phyloP scores from a whole-genome alignment of 768 basidiomycete species.

The Neoboletus subvelutipes region DNA sequence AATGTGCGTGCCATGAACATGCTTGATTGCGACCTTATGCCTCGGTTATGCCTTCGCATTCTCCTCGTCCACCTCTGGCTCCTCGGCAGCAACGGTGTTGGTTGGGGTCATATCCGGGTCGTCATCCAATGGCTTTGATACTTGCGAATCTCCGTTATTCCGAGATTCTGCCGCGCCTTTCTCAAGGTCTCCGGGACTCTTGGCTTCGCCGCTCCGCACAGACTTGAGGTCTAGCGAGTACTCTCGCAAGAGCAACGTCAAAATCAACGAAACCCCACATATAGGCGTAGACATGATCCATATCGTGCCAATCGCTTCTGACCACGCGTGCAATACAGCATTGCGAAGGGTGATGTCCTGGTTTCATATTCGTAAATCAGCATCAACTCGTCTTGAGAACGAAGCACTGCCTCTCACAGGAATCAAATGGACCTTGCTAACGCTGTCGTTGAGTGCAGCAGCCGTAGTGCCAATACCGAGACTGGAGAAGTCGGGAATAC shows the following conservation, averaged over 20 bases:
- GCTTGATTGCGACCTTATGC: too few species aligned
- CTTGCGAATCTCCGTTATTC: background rate
- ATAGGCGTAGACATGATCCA: slow-evolving; percentile 68
- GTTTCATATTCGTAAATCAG: background rate
- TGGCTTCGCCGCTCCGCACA: slow-evolving; percentile 36
- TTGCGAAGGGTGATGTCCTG: slow-evolving; percentile 51
- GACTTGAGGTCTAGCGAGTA: slow-evolving; percentile 59
- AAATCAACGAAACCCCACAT: slow-evolving; percentile 49
- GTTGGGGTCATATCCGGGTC: slow-evolving; percentile 1
- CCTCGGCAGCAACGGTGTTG: background rate
- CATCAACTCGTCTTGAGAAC: background rate
- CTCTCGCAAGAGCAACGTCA: slow-evolving; percentile 53
- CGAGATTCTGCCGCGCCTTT: slow-evolving; percentile 11
- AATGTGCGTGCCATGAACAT: background rate
- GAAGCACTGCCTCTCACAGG: slow-evolving; percentile 8
- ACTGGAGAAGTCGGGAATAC: slow-evolving; percentile 32
- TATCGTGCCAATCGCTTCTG: slow-evolving; percentile 58
- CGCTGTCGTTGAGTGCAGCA: slow-evolving; percentile 45
- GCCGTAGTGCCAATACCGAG: slow-evolving; percentile 39
- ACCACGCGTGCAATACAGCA: slow-evolving; percentile 60
- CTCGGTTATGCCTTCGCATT: background rate
- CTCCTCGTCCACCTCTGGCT: background rate
- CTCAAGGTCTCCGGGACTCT: slow-evolving; percentile 33
- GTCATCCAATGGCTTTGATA: background rate
- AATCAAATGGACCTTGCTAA: slow-evolving; percentile 41